Evolutionary conservation across 1,284 basidiomycete genomes (phyloP), one percentile per base, ranked within the genome.

Genomic region (Papiliotrema fonsecae): DNA sequence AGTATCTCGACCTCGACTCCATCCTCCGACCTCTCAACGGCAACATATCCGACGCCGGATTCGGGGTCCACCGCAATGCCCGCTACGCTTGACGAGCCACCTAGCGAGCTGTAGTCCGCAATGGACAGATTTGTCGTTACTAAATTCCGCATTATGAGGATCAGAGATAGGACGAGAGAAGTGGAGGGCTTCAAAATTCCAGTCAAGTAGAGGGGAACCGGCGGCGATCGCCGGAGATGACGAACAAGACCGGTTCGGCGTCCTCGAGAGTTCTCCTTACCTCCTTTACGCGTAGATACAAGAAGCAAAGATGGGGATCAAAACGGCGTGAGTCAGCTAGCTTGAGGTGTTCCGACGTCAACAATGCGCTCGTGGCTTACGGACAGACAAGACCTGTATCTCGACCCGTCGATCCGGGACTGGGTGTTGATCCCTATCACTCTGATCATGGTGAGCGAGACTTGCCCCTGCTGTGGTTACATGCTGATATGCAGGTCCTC

Each of bases 361-460:
- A n/a, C n/a, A n/a, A n/a, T n/a, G n/a, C n/a, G n/a, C n/a, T n/a
- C n/a, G n/a, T n/a, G n/a, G n/a, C n/a, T n/a, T n/a, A n/a, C n/a
- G 50, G 2, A 16, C 54, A 70, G 71, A 46, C 68, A 72, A 51
- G 64, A 73, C 34, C 77, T 93, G 55, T 92, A 88, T 72, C 83
- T 94, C 48, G 90, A 93, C 76, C 89, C 90, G 41, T 87, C 91
- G 73, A 94, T 96, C 70, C 82, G 91, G 87, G 74, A 78, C 61
- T 79, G 78, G 79, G 80, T 98, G 38, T 76, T 99, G 51, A 88
- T 98, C 71, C 96, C 96, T 50, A 96, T 99, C 73, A 94, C 92
- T 39, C 77, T 97, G 57, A 92, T 98, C 73, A 97, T 98, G 92
- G 88, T 88, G 61, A 64, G 81, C 44, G 26, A 74, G 54, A 26